Percentiles rank a stretch among this genome's conserved stretches.
These are phyloP conservation scores for Alternaria conjuncta DNA, from an alignment of 2,329 filamentous ascomycete species.

Conservation along the genomic window DNA sequence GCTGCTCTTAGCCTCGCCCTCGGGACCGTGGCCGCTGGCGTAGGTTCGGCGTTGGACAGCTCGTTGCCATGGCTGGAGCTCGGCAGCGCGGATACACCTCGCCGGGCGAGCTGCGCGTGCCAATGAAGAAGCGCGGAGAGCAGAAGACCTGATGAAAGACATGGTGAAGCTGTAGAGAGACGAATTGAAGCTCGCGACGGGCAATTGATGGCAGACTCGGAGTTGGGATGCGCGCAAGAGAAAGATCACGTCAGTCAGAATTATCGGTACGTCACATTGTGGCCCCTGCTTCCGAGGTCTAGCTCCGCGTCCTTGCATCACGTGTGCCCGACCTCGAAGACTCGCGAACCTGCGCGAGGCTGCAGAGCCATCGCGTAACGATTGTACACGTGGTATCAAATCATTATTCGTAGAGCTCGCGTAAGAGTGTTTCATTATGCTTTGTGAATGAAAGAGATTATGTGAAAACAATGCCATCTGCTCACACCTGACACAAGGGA, in stretches of 20 bases:
- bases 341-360: neutral
- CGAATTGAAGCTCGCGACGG: slow-evolving; percentile 44
- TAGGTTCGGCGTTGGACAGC: slow-evolving; percentile 49
- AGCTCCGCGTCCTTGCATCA: slow-evolving; percentile 3
- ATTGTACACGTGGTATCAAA: neutral
- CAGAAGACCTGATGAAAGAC: slow-evolving; percentile 47
- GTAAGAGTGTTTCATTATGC: neutral
- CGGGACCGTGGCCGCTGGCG: slow-evolving; percentile 43
- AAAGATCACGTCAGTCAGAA: slow-evolving; percentile 27
- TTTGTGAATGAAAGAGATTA: neutral
- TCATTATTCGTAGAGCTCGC: neutral
- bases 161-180: slow-evolving; percentile 45
- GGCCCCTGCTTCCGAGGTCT: neutral
- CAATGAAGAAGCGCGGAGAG: slow-evolving; percentile 47
- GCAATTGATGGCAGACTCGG: slow-evolving; percentile 38
- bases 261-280: slow-evolving; percentile 22
- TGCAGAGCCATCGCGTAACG: neutral
- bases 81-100: slow-evolving; percentile 41
- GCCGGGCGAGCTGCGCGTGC: slow-evolving; percentile 45
- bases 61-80: slow-evolving; percentile 48
- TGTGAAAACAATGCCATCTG: neutral
- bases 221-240: slow-evolving; percentile 15
- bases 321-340: neutral
- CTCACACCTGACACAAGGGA: neutral
- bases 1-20: slow-evolving; percentile 42